Conservation (phyloP, 192 early-diverging fungal genomes). For the Podila minutissima region DNA sequence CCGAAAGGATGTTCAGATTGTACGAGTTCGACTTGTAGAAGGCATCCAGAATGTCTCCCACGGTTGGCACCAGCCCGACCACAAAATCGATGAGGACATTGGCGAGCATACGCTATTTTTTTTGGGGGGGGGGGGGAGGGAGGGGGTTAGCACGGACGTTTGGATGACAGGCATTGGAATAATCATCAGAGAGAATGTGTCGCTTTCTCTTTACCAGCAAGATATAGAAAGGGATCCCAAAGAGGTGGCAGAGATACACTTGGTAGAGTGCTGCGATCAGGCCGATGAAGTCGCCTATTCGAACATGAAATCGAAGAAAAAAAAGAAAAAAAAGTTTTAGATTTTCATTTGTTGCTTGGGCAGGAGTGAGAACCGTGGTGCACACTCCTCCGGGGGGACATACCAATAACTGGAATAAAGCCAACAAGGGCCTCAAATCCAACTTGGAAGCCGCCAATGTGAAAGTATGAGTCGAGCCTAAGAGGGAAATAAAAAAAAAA, state of each 20-base stretch:
- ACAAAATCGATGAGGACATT: conserved; percentile 43
- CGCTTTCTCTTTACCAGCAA: conserved; percentile 13
- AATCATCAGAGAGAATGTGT: not conserved
- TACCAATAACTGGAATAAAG: conserved; percentile 42
- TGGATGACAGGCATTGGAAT: not conserved
- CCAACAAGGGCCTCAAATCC: conserved; percentile 40
- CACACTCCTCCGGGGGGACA: not conserved
- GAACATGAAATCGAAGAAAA: not conserved
- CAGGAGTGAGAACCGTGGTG: not conserved
- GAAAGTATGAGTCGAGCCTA: conserved; percentile 30
- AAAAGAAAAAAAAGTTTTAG: not conserved
- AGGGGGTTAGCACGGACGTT: not conserved
- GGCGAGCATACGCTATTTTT: conserved; percentile 45
- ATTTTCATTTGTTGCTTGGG: not conserved
- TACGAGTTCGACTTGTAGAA: conserved; percentile 52
- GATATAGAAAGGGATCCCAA: conserved; percentile 26
- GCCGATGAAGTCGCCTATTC: conserved; percentile 36
- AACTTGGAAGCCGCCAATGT: conserved; percentile 19
- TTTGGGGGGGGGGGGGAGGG: no score
- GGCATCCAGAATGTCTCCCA: conserved; percentile 41
- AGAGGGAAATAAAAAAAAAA: no score
- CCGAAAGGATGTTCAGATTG: conserved; percentile 33
- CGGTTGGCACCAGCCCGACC: conserved; percentile 29
- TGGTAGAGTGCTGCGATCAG: conserved; percentile 34
- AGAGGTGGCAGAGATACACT: conserved; percentile 32